Evolutionary conservation across 106 monocot genomes (phyloP), one percentile per base, ranked within the genome.

Genomic region (Dendrobium nobile): DNA sequence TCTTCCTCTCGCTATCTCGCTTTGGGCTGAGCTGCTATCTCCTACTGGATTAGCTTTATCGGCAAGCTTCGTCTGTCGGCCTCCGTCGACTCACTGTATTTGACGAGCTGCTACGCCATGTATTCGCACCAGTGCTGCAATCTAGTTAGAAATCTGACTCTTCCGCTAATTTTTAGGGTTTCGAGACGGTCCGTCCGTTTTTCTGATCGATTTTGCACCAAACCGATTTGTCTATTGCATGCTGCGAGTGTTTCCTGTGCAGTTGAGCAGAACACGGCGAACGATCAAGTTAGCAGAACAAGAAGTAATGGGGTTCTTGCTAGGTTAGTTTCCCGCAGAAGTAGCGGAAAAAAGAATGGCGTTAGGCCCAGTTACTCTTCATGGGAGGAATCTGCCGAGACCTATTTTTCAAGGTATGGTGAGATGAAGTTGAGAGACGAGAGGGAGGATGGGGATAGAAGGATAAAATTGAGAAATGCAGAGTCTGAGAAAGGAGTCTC

Each of bases 351-450:
- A 68, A 55, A 8, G 82, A 40, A 22, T 9, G 58, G 61, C 0
- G 70, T 42, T 47, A 85, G 64, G 40, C 56, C 77, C 37, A 77
- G 18, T 44, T 76, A 70, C 19, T 90, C 90, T 19, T 82, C 96
- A 2, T 96, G 94, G 96, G 94, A 90, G 73, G 85, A 74, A 51
- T 94, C 92, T 0, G 96, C 93, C 0, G 89, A 90, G 47, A 92
- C 61, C 9, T 93, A 87, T 79, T 85, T 94, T 47, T 85, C 83
- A 19, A 90, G 73, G 84, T 82, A 85, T 72, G 75, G 65, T 20
- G 73, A 58, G 11, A 68, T 33, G 26, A 7, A 26, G 73, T 44
- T 68, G 74, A 61, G 45, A 24, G 86, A 79, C 4, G 43, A 73
- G 2, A 77, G 13, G 16, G 79, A 48, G 18, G 8, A 28, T 41